Percentiles rank a stretch among this genome's conserved stretches.
These are phyloP conservation scores for Dactylella cylindrospora DNA, from an alignment of 2,329 filamentous ascomycete species.

Conservation along the genomic window DNA sequence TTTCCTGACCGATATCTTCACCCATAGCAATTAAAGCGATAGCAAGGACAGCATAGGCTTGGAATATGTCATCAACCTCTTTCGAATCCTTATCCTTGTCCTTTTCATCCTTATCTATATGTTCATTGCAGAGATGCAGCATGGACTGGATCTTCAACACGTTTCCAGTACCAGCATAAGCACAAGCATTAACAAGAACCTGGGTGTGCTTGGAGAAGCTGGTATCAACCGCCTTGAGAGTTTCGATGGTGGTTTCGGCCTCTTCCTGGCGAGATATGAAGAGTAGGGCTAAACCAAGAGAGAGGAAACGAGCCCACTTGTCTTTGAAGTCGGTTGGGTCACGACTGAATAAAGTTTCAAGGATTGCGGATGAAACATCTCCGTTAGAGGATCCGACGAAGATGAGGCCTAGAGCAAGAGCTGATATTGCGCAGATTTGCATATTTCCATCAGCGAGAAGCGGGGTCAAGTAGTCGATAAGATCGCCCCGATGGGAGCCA, in stretches of 20 bases:
- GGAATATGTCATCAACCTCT: conserved; percentile 85
- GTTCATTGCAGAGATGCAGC: conserved; percentile 96
- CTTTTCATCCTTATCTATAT: conserved; percentile 81
- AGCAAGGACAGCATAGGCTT: conserved; percentile 93
- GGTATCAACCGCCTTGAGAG: conserved; percentile 93
- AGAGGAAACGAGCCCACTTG: conserved; percentile 98
- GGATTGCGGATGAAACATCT: conserved; percentile 87
- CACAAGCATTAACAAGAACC: conserved; percentile 91
- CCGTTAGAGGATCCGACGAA: conserved; percentile 91
- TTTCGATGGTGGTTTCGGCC: conserved; percentile 96
- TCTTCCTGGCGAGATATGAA: conserved; percentile 98
- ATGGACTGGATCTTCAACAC: conserved; percentile 97
- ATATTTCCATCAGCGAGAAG: conserved; percentile 89
- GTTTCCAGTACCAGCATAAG: conserved; percentile 95
- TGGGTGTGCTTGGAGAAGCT: conserved; percentile 96
- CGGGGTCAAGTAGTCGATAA: conserved; percentile 81
- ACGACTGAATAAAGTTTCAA: conserved; percentile 81
- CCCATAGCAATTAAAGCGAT: conserved; percentile 96
- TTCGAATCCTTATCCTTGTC: conserved; percentile 65
- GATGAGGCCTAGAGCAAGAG: conserved; percentile 82
- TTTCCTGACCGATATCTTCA: conserved; percentile 96
- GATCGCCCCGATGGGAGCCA: conserved; percentile 84
- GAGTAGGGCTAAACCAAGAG: conserved; percentile 84
- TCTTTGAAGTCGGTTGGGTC: conserved; percentile 91
- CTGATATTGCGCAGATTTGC: conserved; percentile 95